These are phyloP conservation scores for Penicillium angulare DNA, from an alignment of 495 filamentous ascomycete species.

Conservation along the genomic window DNA sequence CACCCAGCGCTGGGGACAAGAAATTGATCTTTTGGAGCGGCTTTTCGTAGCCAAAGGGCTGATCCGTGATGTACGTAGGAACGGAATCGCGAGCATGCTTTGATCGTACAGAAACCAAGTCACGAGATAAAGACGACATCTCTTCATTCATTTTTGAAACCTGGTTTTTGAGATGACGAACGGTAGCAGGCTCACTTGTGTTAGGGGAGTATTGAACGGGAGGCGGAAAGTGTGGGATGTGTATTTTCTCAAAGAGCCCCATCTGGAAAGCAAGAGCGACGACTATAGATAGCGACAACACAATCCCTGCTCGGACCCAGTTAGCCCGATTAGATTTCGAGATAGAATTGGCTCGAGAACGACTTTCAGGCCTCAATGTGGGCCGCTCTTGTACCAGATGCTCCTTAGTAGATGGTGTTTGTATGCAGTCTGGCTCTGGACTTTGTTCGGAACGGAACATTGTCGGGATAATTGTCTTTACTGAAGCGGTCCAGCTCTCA, in stretches of 20 bases:
- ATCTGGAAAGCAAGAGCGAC: conserved; percentile 8
- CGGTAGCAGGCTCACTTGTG: conserved; percentile 20
- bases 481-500: conserved; percentile 18
- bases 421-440: not conserved
- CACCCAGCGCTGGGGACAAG: conserved; percentile 30
- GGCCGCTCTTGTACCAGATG: conserved; percentile 7
- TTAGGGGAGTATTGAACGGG: conserved; percentile 16
- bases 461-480: conserved; percentile 28
- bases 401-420: not conserved
- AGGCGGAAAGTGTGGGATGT: conserved; percentile 4
- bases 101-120: conserved; percentile 29
- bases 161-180: conserved; percentile 31
- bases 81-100: conserved; percentile 12
- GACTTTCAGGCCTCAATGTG: conserved; percentile 2
- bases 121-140: conserved; percentile 37
- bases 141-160: conserved; percentile 31
- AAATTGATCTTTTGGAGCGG: conserved; percentile 35
- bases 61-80: conserved; percentile 17
- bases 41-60: conserved; percentile 2
- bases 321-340: not conserved
- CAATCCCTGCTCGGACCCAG: conserved; percentile 4
- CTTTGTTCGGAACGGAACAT: not conserved
- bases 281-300: conserved; percentile 15
- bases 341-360: not conserved
- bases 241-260: conserved; percentile 6